phyloP scores from a whole-genome alignment of 2,329 filamentous ascomycete genomes.

The Diaporthe citri region DNA sequence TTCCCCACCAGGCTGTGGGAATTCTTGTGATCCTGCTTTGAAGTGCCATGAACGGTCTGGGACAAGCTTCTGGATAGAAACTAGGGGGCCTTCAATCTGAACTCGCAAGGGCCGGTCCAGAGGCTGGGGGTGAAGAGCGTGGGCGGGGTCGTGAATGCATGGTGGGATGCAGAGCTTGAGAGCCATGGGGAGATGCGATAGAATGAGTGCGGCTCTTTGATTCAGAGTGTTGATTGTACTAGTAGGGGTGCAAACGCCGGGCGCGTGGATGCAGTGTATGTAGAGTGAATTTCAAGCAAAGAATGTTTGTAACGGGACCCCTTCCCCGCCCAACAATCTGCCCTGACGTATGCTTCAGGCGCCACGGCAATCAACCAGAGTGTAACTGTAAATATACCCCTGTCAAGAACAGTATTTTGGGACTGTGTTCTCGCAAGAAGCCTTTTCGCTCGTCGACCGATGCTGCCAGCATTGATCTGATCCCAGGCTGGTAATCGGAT shows the following conservation, averaged over 20 bases:
- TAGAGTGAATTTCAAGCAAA: neutral
- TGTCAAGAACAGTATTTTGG: no score
- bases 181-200: neutral
- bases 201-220: neutral
- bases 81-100: conserved; percentile 5
- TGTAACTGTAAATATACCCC: no score
- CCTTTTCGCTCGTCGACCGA: no score
- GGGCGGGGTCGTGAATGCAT: neutral
- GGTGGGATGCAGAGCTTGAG: neutral
- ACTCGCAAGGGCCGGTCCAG: neutral
- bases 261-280: neutral
- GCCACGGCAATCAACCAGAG: no score
- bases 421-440: no score
- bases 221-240: neutral
- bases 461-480: no score
- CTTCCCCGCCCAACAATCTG: neutral
- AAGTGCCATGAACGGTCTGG: neutral
- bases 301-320: neutral
- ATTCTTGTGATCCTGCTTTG: neutral
- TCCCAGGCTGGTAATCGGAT: no score
- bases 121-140: neutral
- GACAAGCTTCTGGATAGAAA: neutral
- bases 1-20: conserved; percentile 2
- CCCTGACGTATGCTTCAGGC: neutral
- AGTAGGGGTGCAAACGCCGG: conserved; percentile 2